These are phyloP conservation scores for Saussurea involucrata DNA, from an alignment of 129 eudicot genomes.

Conservation along the genomic window DNA sequence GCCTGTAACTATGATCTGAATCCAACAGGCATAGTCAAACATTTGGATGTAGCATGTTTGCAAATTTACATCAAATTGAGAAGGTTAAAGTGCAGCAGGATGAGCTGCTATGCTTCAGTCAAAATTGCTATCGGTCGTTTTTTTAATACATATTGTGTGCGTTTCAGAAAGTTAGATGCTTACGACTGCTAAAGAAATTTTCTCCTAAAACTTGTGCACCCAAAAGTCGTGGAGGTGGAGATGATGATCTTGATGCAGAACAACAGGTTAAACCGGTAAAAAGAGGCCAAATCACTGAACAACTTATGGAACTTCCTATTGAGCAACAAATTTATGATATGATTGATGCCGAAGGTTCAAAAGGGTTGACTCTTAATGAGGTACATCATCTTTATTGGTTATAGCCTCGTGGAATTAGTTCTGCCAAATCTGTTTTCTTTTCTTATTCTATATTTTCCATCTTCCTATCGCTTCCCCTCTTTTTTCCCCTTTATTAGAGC, in stretches of 20 bases:
- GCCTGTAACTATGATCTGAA: neutral
- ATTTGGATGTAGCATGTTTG: neutral
- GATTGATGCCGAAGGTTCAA: conserved; percentile 81
- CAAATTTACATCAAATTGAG: neutral
- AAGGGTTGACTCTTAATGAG: conserved; percentile 70
- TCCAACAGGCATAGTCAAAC: neutral
- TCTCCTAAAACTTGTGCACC: conserved; percentile 62
- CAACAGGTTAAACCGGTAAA: conserved; percentile 40
- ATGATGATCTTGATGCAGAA: conserved; percentile 50
- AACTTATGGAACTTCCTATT: conserved; percentile 87
- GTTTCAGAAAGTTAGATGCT: conserved; percentile 66
- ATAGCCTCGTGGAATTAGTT: neutral
- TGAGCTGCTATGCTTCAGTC: neutral
- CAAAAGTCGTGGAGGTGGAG: conserved; percentile 45
- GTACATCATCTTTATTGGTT: conserved; percentile 31
- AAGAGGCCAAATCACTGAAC: conserved; percentile 70
- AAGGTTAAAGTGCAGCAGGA: neutral
- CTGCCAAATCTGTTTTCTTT: neutral
- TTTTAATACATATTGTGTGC: neutral
- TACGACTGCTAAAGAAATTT: conserved; percentile 66
- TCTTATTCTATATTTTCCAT: neutral
- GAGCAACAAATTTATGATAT: conserved; percentile 86
- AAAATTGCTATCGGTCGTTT: neutral
- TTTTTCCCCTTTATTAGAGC: neutral
- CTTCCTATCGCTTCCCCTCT: neutral